Conservation (phyloP, 2,329 filamentous ascomycete species). For the Helotiales sp. region DNA sequence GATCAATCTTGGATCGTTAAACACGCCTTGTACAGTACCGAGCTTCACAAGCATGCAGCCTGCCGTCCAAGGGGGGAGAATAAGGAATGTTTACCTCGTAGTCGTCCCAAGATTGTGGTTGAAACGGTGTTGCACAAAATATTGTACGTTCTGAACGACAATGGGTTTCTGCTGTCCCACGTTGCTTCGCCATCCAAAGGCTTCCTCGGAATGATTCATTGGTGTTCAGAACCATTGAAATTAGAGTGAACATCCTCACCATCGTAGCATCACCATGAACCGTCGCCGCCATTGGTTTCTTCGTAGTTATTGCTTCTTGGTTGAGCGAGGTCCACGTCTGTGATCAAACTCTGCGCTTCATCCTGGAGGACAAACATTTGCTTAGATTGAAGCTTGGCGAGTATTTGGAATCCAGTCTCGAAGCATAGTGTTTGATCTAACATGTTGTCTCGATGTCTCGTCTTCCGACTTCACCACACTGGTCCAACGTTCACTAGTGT, state of each 20-base stretch:
- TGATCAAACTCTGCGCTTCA: background rate
- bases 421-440: background rate
- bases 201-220: no score
- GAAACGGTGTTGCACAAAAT: background rate
- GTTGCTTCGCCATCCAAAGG: background rate
- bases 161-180: background rate
- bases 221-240: no score
- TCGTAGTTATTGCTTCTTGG: no score
- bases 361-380: background rate
- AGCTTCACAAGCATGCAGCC: background rate
- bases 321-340: background rate
- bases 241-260: no score
- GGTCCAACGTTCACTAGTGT: background rate
- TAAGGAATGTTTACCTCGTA: background rate
- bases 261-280: no score
- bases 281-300: no score
- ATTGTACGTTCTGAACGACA: background rate
- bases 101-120: slow-evolving; percentile 9
- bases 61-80: background rate
- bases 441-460: background rate
- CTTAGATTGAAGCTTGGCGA: background rate
- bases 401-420: background rate
- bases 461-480: background rate
- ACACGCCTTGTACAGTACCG: background rate
- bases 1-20: background rate